Evolutionary conservation across 2,329 filamentous ascomycete genomes (phyloP), one percentile per base, ranked within the genome.

Genomic region (Microsporum audouinii): DNA sequence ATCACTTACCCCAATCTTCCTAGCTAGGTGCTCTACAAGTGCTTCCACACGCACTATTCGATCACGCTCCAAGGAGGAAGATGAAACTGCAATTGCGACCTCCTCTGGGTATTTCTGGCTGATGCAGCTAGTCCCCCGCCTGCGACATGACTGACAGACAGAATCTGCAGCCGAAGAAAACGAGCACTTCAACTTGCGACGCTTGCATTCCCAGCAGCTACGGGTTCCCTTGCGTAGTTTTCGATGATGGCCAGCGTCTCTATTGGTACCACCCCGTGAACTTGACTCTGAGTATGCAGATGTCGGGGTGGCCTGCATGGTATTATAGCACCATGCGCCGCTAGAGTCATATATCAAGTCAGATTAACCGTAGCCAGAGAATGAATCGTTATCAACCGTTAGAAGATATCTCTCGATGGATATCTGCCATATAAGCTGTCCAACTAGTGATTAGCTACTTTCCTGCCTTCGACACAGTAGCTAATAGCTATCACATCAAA

Each of bases 41-140:
- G 47, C 47, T 27, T 53, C 47, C 31, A 53, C 47, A 34, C 47
- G 47, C 23, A 29, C 47, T 12, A 53, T 29, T n/a, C 47, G 23
- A n/a, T 53, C 17, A 12, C 47, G 47, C 47, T 53, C 31, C 47
- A 53, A 53, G 14, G 56, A 27, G 27, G 64, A 33, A 12, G 27
- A 27, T 53, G 31, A 41, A 8, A 3, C 39, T 8, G 39, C 39
- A n/a, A 41, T 12, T 3, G 61, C 23, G 3, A 55, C n/a, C 34
- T 75, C 72, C 34, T 79, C 75, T 1, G 72, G 71, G 29, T 75
- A 75, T 57, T 81, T 79, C 63, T 84, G 81, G 62, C 78, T 75
- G 34, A 81, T 66, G 60, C 80, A 73, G 45, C 39, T 36, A 2
- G 65, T 66, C 5, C 67, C 61, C 10, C 70, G 69, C 36, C 71